These are phyloP conservation scores for Podospora pseudoanserina DNA, from an alignment of 495 filamentous ascomycete genomes.

Conservation along the genomic window DNA sequence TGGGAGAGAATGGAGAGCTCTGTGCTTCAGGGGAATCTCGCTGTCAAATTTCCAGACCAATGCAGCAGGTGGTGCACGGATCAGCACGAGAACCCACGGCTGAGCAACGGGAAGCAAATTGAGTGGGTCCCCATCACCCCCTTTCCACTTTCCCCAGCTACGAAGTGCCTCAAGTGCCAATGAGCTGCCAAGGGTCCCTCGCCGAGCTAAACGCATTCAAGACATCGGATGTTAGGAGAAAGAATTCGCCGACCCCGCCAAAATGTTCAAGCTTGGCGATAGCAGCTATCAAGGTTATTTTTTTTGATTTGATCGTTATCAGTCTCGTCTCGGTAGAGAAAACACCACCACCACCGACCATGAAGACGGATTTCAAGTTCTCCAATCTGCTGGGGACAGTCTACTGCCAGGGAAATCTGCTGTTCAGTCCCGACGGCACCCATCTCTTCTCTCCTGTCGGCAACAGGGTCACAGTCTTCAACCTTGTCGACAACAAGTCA, in stretches of 20 bases:
- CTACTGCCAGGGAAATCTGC: conserved; percentile 92
- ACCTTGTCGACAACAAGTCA: conserved; percentile 93
- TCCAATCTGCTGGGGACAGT: conserved; percentile 95
- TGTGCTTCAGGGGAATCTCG: conserved; percentile 39
- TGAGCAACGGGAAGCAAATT: conserved; percentile 14
- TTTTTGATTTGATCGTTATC: not conserved
- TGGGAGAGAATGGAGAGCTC: conserved; percentile 24
- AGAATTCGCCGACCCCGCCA: conserved; percentile 35
- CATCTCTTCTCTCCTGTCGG: conserved; percentile 96
- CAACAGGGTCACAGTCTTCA: conserved; percentile 92
- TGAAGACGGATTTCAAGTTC: conserved; percentile 99
- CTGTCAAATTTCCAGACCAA: conserved; percentile 41
- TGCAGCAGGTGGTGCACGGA: conserved; percentile 24
- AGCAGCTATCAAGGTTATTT: conserved; percentile 14
- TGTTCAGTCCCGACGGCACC: conserved; percentile 95
- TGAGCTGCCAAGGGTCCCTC: conserved; percentile 14
- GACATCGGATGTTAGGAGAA: conserved; percentile 24
- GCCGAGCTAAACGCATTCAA: conserved; percentile 10
- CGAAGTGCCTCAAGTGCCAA: not conserved
- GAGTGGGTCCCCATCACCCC: conserved; percentile 19
- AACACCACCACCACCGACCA: conserved; percentile 45
- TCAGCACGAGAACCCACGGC: conserved; percentile 12
- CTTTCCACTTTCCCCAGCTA: conserved; percentile 30
- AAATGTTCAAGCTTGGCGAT: conserved; percentile 29
- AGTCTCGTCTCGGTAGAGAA: conserved; percentile 16